These are phyloP conservation scores for Phialemonium atrogriseum DNA, from an alignment of 2,329 filamentous ascomycete genomes.

Conservation along the genomic window DNA sequence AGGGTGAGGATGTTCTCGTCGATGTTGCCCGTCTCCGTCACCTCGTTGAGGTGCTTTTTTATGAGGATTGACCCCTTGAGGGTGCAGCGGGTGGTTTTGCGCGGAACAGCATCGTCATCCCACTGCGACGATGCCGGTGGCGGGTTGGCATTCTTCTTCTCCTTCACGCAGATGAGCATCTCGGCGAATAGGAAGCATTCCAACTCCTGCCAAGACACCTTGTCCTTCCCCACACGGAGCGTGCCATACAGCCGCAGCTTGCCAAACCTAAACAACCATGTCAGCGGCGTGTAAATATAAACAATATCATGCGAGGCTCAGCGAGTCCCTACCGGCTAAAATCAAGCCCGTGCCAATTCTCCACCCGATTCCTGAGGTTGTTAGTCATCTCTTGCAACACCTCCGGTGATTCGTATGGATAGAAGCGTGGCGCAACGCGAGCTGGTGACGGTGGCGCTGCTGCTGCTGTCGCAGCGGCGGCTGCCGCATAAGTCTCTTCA, in stretches of 20 bases:
- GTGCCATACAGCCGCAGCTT: slow-evolving; percentile 85
- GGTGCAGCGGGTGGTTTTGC: slow-evolving; percentile 69
- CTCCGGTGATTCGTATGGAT: slow-evolving; percentile 67
- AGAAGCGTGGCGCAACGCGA: slow-evolving; percentile 48
- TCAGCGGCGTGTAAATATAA: slow-evolving; percentile 19
- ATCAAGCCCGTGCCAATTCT: slow-evolving; percentile 97
- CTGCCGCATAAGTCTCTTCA: too few relatives aligned
- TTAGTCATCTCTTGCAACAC: slow-evolving; percentile 80
- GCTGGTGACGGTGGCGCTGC: slow-evolving; percentile 50
- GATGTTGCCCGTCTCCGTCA: slow-evolving; percentile 58
- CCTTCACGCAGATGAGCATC: slow-evolving; percentile 99
- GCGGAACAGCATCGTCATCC: slow-evolving; percentile 49
- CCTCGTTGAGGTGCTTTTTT: slow-evolving; percentile 92
- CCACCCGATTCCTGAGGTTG: slow-evolving; percentile 75
- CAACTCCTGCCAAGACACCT: slow-evolving; percentile 92
- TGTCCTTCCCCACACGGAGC: slow-evolving; percentile 91
- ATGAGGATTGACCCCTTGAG: slow-evolving; percentile 97
- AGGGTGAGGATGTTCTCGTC: slow-evolving; percentile 84
- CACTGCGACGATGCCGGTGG: slow-evolving; percentile 57
- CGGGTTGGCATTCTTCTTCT: slow-evolving; percentile 63
- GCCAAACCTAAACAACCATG: slow-evolving; percentile 57
- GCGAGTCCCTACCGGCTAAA: slow-evolving; percentile 57
- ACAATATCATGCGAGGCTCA: slow-evolving; percentile 1
- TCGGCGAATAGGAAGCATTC: slow-evolving; percentile 96
- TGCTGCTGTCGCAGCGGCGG: slow-evolving; percentile 39